phyloP scores from a whole-genome alignment of 352 stramenopile genomes.

The Peronospora destructor region DNA sequence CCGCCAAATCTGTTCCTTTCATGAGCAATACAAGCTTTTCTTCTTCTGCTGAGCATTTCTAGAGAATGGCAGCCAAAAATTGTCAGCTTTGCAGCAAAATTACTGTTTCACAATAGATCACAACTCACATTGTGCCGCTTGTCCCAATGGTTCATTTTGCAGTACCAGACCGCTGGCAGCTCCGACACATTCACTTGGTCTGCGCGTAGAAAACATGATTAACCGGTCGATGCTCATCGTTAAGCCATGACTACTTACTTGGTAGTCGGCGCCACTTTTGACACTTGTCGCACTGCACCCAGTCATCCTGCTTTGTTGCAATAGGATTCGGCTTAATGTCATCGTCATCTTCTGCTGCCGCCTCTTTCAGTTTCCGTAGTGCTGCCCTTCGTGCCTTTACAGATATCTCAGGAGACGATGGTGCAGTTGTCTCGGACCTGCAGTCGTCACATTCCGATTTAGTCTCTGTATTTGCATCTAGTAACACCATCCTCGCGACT shows the following conservation, averaged over 20 bases:
- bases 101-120: neutral
- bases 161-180: slow-evolving; percentile 72
- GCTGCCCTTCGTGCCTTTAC: slow-evolving; percentile 49
- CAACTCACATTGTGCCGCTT: slow-evolving; percentile 62
- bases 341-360: slow-evolving; percentile 36
- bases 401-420: slow-evolving; percentile 29
- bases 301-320: slow-evolving; percentile 75
- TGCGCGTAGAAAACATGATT: slow-evolving; percentile 16
- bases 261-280: slow-evolving; percentile 76
- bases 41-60: slow-evolving; percentile 73
- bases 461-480: slow-evolving; percentile 3
- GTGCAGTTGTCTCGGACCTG: slow-evolving; percentile 16
- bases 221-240: neutral
- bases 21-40: slow-evolving; percentile 63
- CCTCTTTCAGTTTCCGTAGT: slow-evolving; percentile 44
- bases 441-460: slow-evolving; percentile 8
- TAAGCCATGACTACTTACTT: slow-evolving; percentile 33
- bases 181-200: slow-evolving; percentile 74
- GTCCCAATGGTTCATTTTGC: slow-evolving; percentile 84
- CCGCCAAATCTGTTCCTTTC: slow-evolving; percentile 54
- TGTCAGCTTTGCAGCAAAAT: slow-evolving; percentile 2
- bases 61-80: neutral
- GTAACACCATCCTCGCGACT: slow-evolving; percentile 1
- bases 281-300: slow-evolving; percentile 84
- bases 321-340: slow-evolving; percentile 41